phyloP scores from a whole-genome alignment of 2,329 filamentous ascomycete genomes.

The Trichoderma sp. region DNA sequence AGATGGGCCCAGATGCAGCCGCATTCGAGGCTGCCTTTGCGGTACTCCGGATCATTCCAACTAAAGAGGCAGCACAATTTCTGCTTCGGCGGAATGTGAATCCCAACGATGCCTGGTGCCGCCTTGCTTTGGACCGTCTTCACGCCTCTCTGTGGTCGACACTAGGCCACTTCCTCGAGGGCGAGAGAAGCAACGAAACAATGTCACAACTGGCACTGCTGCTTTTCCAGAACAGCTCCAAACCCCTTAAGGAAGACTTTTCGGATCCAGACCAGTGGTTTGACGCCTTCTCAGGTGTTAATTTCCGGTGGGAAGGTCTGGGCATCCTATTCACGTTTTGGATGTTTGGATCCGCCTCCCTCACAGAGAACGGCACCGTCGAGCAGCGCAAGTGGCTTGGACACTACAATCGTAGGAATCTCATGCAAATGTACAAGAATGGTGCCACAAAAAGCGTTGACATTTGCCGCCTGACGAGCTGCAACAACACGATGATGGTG shows the following conservation, averaged over 20 bases:
- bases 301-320: conserved; percentile 44
- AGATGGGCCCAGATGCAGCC: neutral
- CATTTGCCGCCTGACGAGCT: neutral
- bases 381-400: conserved; percentile 8
- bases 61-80: neutral
- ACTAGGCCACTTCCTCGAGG: neutral
- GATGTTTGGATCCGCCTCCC: neutral
- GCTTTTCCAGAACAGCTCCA: conserved; percentile 38
- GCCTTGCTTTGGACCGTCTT: conserved; percentile 2
- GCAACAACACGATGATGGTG: conserved; percentile 13
- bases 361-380: neutral
- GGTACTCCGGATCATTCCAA: neutral
- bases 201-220: conserved; percentile 29
- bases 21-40: neutral
- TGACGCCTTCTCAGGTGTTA: conserved; percentile 36
- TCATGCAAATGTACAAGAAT: neutral
- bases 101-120: neutral
- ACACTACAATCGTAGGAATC: conserved; percentile 1
- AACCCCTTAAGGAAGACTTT: conserved; percentile 36
- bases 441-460: neutral
- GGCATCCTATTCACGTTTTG: conserved; percentile 34
- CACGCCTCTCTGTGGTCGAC: conserved; percentile 3
- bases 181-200: neutral
- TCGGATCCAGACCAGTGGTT: conserved; percentile 37
- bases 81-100: neutral